Conservation (phyloP, 495 filamentous ascomycete species). For the Penicillium nucicola region DNA sequence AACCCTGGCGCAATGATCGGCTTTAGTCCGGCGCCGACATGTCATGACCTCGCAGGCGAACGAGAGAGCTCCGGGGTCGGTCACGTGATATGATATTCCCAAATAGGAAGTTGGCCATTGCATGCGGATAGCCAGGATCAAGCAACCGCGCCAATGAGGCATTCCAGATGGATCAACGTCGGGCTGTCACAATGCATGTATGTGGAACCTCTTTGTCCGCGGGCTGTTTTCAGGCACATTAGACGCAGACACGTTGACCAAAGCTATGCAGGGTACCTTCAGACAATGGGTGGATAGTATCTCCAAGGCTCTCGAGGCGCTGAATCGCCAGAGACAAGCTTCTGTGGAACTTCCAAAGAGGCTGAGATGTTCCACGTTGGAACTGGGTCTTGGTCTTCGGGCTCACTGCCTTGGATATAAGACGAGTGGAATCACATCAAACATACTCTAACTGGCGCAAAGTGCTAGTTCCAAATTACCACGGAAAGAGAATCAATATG, state of each 20-base stretch:
- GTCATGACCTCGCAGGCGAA: background rate
- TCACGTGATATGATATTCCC: slow-evolving; percentile 15
- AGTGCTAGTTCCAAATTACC: no score
- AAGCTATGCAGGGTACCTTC: background rate
- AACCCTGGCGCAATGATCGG: background rate
- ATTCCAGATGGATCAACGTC: slow-evolving; percentile 8
- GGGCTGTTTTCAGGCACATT: background rate
- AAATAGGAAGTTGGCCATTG: slow-evolving; percentile 12
- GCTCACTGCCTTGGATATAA: background rate
- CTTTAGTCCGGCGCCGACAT: background rate
- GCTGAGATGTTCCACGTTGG: no score
- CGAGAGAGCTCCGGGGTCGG: background rate
- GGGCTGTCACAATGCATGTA: background rate
- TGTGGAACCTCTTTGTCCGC: background rate
- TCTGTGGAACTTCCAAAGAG: no score
- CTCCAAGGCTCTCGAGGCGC: background rate
- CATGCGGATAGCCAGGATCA: slow-evolving; percentile 8
- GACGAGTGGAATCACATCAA: background rate
- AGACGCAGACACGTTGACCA: background rate
- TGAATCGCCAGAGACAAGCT: background rate
- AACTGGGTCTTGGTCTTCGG: no score
- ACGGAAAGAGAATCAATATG: no score
- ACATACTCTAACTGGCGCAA: background rate
- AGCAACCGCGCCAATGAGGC: slow-evolving; percentile 1
- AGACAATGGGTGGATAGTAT: background rate